phyloP scores from a whole-genome alignment of 768 basidiomycete species.

The Trametes punicea region DNA sequence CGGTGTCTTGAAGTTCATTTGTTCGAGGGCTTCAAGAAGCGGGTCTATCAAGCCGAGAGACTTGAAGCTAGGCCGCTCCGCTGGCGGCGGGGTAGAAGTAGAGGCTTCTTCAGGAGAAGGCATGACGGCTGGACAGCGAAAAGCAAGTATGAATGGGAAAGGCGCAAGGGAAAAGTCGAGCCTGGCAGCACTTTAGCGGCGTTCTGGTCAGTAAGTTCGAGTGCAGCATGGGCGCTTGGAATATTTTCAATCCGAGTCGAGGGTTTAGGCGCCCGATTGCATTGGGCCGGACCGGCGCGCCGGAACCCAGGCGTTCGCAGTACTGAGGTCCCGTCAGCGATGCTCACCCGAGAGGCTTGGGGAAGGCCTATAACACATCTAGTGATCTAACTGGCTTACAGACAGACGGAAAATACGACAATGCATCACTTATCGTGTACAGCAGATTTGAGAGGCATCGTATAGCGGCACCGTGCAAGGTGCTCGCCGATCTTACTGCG shows the following conservation, averaged over 20 bases:
- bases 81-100: conserved; percentile 35
- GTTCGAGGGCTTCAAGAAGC: conserved; percentile 79
- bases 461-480: too few relatives aligned
- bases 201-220: background rate
- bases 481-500: background rate
- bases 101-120: conserved; percentile 62
- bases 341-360: too few relatives aligned
- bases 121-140: conserved; percentile 37
- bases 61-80: conserved; percentile 57
- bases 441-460: too few relatives aligned
- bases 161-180: background rate
- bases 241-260: conserved; percentile 6
- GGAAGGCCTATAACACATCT: too few relatives aligned
- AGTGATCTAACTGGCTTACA: too few relatives aligned
- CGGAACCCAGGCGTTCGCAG: too few relatives aligned
- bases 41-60: conserved; percentile 87
- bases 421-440: too few relatives aligned
- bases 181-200: too few relatives aligned
- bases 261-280: background rate
- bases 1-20: conserved; percentile 78
- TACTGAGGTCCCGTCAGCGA: too few relatives aligned
- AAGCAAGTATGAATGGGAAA: too few relatives aligned
- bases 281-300: too few relatives aligned
- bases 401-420: too few relatives aligned
- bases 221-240: background rate